Evolutionary conservation across 495 filamentous ascomycete species (phyloP).

Genomic region (Aspergillus incahuasiensis): DNA sequence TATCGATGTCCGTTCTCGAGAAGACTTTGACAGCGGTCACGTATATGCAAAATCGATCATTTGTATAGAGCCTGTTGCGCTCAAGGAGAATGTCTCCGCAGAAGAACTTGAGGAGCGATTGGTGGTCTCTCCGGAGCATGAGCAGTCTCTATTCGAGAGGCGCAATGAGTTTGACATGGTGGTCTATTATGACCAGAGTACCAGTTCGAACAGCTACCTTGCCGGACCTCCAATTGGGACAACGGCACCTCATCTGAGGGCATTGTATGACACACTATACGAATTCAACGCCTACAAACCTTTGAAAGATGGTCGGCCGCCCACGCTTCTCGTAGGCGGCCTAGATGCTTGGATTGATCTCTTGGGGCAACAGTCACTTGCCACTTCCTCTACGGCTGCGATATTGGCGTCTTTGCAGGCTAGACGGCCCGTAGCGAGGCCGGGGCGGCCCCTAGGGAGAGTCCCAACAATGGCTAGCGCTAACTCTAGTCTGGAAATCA

Average conservation of each 20-base stretch:
- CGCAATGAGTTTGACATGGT: conserved; percentile 79
- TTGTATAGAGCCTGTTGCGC: conserved; percentile 81
- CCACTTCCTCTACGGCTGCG: conserved; percentile 51
- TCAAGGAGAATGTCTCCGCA: conserved; percentile 74
- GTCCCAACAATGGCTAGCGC: conserved; percentile 49
- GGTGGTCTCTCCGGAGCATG: conserved; percentile 69
- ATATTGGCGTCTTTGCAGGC: conserved; percentile 42
- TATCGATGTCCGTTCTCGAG: conserved; percentile 80
- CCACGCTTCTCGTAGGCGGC: conserved; percentile 76
- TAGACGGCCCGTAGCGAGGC: conserved; percentile 30
- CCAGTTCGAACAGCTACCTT: conserved; percentile 49
- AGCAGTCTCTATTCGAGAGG: conserved; percentile 68
- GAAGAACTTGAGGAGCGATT: conserved; percentile 79
- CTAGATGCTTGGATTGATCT: conserved; percentile 80
- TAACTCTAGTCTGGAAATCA: conserved; percentile 48
- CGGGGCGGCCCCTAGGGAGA: conserved; percentile 47
- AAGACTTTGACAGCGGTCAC: conserved; percentile 82
- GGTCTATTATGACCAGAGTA: conserved; percentile 82
- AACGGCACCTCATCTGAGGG: conserved; percentile 57
- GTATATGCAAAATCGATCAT: conserved; percentile 76
- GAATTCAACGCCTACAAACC: conserved; percentile 78
- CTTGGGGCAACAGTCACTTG: conserved; percentile 65
- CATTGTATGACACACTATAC: conserved; percentile 71
- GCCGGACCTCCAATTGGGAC: conserved; percentile 43
- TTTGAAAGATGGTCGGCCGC: conserved; percentile 55